Conservation (phyloP, 2,329 filamentous ascomycete genomes). For the Talaromyces sp. region DNA sequence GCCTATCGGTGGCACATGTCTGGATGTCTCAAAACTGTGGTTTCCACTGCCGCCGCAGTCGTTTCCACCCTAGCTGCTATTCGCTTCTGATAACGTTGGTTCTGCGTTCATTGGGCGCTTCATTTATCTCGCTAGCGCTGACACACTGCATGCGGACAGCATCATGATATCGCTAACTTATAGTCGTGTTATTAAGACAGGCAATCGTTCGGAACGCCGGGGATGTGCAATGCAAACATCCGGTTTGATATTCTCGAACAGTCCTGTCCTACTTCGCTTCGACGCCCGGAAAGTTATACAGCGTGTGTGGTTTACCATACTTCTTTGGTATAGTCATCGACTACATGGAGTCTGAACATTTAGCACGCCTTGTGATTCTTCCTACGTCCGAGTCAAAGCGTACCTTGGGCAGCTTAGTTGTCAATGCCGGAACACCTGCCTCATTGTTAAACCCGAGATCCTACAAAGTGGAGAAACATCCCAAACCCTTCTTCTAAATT, state of each 20-base stretch:
- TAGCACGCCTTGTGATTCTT: background rate
- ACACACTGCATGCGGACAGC: background rate
- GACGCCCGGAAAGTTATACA: background rate
- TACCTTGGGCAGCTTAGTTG: background rate
- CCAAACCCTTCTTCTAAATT: background rate
- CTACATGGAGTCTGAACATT: background rate
- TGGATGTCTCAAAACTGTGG: background rate
- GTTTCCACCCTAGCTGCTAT: conserved; percentile 4
- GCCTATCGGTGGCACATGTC: background rate
- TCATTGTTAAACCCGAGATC: background rate
- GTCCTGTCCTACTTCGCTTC: background rate
- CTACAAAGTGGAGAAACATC: background rate
- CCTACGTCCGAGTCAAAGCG: background rate
- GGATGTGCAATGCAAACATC: background rate
- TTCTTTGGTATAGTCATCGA: background rate
- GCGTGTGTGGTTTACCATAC: background rate
- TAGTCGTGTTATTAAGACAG: background rate
- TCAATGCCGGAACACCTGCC: background rate
- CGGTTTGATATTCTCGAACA: background rate
- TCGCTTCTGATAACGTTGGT: background rate
- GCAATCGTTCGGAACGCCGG: background rate
- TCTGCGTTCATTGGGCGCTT: background rate
- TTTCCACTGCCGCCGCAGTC: background rate
- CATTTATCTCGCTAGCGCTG: background rate
- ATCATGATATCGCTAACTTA: background rate